phyloP scores from a whole-genome alignment of 1,284 basidiomycete genomes.

The Coniferiporia sulphurascens region DNA sequence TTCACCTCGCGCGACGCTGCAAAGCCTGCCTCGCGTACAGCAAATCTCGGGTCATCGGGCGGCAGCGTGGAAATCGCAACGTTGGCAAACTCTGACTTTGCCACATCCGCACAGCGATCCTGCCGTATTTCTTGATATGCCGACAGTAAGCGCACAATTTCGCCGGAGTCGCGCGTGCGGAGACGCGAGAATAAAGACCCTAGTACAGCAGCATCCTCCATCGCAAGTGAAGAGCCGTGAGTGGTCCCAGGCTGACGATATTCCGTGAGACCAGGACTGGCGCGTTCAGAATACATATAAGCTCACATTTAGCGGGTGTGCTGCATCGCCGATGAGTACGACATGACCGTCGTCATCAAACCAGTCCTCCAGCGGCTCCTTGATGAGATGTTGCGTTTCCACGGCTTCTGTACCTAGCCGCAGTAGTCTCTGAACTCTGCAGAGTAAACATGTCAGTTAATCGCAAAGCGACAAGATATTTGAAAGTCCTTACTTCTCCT shows the following conservation, averaged over 20 bases:
- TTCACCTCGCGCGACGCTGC: not conserved
- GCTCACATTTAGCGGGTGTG: slow-evolving; percentile 36
- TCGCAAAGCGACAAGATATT: not conserved
- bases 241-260: slow-evolving; percentile 12
- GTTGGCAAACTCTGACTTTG: slow-evolving; percentile 18
- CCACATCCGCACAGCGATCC: slow-evolving; percentile 32
- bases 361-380: slow-evolving; percentile 37
- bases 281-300: not conserved
- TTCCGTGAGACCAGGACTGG: not conserved
- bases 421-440: not conserved
- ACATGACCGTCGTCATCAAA: slow-evolving; percentile 39
- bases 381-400: slow-evolving; percentile 10
- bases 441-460: not conserved
- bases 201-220: slow-evolving; percentile 55
- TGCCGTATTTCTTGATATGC: slow-evolving; percentile 50
- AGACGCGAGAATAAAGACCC: slow-evolving; percentile 57
- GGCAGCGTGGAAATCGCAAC: slow-evolving; percentile 30
- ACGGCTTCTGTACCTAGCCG: slow-evolving; percentile 2
- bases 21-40: slow-evolving; percentile 35
- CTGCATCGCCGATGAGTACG: slow-evolving; percentile 45
- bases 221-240: slow-evolving; percentile 20
- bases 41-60: slow-evolving; percentile 30
- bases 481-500: not conserved
- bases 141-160: slow-evolving; percentile 45
- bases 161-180: slow-evolving; percentile 31